Percentiles rank a stretch among this genome's conserved stretches.
Conservation (phyloP, 2,329 filamentous ascomycete genomes). For the Dendryphion nanum region DNA sequence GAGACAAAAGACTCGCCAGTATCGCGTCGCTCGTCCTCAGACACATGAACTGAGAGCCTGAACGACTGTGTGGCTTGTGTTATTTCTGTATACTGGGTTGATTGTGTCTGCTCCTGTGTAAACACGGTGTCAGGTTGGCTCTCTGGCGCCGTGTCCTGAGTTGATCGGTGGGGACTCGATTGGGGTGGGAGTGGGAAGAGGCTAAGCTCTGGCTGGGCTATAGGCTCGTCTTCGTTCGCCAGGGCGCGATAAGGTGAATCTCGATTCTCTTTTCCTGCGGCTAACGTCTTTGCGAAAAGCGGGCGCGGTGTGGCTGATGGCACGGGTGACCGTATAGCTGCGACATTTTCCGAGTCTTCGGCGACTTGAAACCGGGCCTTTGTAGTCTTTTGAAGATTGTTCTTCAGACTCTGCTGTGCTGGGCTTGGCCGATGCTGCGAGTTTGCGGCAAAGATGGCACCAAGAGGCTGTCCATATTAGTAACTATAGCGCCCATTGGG, state of each 20-base stretch:
- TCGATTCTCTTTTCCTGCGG: slow-evolving; percentile 28
- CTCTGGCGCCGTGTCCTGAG: slow-evolving; percentile 29
- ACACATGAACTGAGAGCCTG: slow-evolving; percentile 18
- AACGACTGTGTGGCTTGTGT: slow-evolving; percentile 31
- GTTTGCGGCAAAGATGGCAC: slow-evolving; percentile 49
- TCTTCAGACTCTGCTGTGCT: slow-evolving; percentile 52
- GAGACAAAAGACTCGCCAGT: slow-evolving; percentile 49
- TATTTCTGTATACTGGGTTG: slow-evolving; percentile 31
- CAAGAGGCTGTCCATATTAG: slow-evolving; percentile 43
- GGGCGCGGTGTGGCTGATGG: slow-evolving; percentile 23
- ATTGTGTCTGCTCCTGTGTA: slow-evolving; percentile 29
- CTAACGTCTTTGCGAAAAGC: slow-evolving; percentile 25
- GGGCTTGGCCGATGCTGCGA: slow-evolving; percentile 49
- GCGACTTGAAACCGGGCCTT: slow-evolving; percentile 62
- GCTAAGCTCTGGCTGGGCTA: slow-evolving; percentile 22
- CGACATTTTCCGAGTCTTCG: slow-evolving; percentile 48
- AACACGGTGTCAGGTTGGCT: slow-evolving; percentile 29
- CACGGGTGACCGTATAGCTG: slow-evolving; percentile 20
- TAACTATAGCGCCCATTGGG: not conserved
- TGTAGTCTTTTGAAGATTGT: slow-evolving; percentile 52
- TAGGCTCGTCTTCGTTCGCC: slow-evolving; percentile 42
- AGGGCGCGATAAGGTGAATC: slow-evolving; percentile 19
- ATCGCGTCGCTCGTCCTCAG: slow-evolving; percentile 28
- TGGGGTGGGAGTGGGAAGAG: slow-evolving; percentile 23
- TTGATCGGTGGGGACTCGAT: slow-evolving; percentile 19